Evolutionary conservation across 352 stramenopile genomes (phyloP).

Genomic region (Discostella stelligera): DNA sequence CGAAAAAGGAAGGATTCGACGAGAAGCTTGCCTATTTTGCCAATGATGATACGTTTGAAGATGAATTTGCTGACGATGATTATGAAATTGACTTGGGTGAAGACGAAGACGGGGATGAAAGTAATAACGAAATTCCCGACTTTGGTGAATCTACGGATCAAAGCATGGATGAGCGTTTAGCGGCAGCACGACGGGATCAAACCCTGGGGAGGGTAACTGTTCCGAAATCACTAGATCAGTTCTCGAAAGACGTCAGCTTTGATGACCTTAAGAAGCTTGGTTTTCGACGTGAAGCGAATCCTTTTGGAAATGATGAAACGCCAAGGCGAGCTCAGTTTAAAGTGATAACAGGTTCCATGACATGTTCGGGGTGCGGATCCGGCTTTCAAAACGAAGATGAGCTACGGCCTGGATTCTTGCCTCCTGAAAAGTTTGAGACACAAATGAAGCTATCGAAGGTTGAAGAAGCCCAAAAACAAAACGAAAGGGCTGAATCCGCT

Average conservation of each 20-base stretch:
- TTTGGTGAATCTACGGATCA: conserved; percentile 20
- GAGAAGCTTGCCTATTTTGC: conserved; percentile 53
- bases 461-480: conserved; percentile 69
- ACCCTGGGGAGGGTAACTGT: conserved; percentile 53
- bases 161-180: conserved; percentile 73
- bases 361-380: conserved; percentile 74
- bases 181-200: conserved; percentile 62
- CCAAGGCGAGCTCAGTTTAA: conserved; percentile 60
- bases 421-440: conserved; percentile 71
- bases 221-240: conserved; percentile 54
- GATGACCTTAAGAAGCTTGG: conserved; percentile 61
- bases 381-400: conserved; percentile 78
- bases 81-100: conserved; percentile 51
- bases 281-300: conserved; percentile 71
- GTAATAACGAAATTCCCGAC: conserved; percentile 30
- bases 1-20: conserved; percentile 79
- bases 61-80: conserved; percentile 61
- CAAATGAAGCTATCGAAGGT: conserved; percentile 74
- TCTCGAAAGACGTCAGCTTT: conserved; percentile 48
- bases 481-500: conserved; percentile 69
- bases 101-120: conserved; percentile 40
- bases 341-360: conserved; percentile 72
- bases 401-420: conserved; percentile 70
- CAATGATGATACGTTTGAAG: conserved; percentile 71
- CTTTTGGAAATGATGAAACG: conserved; percentile 77